Evolutionary conservation across 352 stramenopile genomes (phyloP).

Genomic region (Phytophthora sp.): DNA sequence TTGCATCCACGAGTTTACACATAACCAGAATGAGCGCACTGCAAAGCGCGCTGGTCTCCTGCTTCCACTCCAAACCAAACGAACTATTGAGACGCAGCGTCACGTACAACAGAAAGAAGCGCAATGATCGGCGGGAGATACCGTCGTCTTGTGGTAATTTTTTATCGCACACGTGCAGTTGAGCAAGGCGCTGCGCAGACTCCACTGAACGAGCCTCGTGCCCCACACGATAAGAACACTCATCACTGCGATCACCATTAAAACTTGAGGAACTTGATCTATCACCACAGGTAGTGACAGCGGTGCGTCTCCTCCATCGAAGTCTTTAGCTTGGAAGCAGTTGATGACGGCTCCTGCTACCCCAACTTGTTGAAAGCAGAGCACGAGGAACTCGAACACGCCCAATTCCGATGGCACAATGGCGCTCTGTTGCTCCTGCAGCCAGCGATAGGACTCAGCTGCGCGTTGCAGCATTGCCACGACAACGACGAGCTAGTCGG

Average conservation of each 20-base stretch:
- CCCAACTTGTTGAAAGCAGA: conserved; percentile 40
- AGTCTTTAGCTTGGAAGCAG: conserved; percentile 34
- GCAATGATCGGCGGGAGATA: conserved; percentile 35
- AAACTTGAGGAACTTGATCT: conserved; percentile 29
- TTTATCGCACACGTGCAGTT: conserved; percentile 26
- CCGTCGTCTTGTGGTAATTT: conserved; percentile 24
- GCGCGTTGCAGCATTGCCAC: conserved; percentile 25
- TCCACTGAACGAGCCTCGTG: conserved; percentile 27
- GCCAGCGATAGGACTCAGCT: conserved; percentile 27
- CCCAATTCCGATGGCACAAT: conserved; percentile 34
- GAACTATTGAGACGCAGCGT: conserved; percentile 22
- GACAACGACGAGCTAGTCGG: neutral
- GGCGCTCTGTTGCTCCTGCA: conserved; percentile 23
- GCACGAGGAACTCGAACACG: conserved; percentile 38
- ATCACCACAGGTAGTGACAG: conserved; percentile 26
- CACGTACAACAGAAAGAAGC: conserved; percentile 31
- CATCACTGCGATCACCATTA: conserved; percentile 27
- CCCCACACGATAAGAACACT: conserved; percentile 35
- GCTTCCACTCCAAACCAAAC: conserved; percentile 26
- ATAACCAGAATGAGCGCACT: conserved; percentile 38
- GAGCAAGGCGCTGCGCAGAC: conserved; percentile 19
- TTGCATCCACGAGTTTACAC: conserved; percentile 32
- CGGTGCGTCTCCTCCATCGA: conserved; percentile 16
- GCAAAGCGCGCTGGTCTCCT: conserved; percentile 27
- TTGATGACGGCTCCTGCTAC: conserved; percentile 42